phyloP scores from a whole-genome alignment of 495 filamentous ascomycete species.

The Podospora appendiculata region DNA sequence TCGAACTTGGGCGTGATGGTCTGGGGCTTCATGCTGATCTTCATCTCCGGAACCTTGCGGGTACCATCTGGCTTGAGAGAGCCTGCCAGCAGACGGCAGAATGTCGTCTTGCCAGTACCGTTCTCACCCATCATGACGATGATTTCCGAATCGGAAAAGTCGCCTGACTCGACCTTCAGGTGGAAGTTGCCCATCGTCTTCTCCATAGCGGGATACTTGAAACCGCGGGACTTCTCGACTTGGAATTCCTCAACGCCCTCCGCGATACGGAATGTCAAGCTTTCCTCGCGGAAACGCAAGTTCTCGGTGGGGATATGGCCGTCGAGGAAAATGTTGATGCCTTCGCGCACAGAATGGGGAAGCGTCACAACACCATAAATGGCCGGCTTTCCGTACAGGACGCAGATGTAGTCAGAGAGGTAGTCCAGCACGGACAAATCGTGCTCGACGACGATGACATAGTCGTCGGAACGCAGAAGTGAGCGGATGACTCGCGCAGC shows the following conservation, averaged over 20 bases:
- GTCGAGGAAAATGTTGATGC: conserved; percentile 99
- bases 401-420: conserved; percentile 95
- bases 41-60: conserved; percentile 78
- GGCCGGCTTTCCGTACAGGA: conserved; percentile 89
- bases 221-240: conserved; percentile 74
- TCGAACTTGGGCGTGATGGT: conserved; percentile 98
- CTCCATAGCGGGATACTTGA: conserved; percentile 81
- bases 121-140: conserved; percentile 99
- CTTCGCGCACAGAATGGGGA: conserved; percentile 92
- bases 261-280: conserved; percentile 89
- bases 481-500: conserved; percentile 88
- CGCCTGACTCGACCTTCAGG: conserved; percentile 68
- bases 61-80: conserved; percentile 79
- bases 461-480: conserved; percentile 79
- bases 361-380: conserved; percentile 98
- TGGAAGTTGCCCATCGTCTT: conserved; percentile 92
- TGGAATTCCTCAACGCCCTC: conserved; percentile 89
- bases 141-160: conserved; percentile 96
- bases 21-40: conserved; percentile 98
- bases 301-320: conserved; percentile 98
- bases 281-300: conserved; percentile 94
- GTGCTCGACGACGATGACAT: conserved; percentile 98
- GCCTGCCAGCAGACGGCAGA: conserved; percentile 92
- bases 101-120: conserved; percentile 77
- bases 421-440: conserved; percentile 97